A percentile compares a stretch with the other conserved stretches of the same genome.
phyloP scores from a whole-genome alignment of 1,139 yeast genomes.

The Protomyces inouyei region DNA sequence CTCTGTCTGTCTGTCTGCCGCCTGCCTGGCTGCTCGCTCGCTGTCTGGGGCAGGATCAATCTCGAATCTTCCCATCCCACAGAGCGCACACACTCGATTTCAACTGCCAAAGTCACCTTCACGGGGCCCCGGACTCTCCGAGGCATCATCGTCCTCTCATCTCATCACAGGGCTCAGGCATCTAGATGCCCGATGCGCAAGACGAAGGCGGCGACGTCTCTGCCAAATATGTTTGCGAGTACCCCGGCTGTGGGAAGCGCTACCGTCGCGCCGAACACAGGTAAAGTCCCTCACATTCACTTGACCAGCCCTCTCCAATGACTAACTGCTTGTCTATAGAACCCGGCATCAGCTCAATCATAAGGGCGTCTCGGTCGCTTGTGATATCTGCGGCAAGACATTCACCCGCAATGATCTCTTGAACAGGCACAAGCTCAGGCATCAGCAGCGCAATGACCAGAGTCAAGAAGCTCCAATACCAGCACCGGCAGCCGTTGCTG shows the following conservation, averaged over 20 bases:
- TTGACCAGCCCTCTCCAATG: too few species aligned
- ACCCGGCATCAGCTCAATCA: conserved; percentile 11
- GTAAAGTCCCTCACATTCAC: not conserved
- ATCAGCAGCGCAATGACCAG: conserved; percentile 30
- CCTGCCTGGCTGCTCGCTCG: too few species aligned
- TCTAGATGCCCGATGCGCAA: too few species aligned
- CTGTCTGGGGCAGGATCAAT: too few species aligned
- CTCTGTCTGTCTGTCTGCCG: too few species aligned
- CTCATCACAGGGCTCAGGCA: too few species aligned
- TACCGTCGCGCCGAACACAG: not conserved
- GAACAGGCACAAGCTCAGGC: conserved; percentile 37
- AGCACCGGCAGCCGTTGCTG: conserved; percentile 34
- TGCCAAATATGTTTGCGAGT: not conserved
- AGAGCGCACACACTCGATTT: too few species aligned
- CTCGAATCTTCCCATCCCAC: too few species aligned
- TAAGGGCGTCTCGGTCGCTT: not conserved
- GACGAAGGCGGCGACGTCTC: too few species aligned
- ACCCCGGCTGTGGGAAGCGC: not conserved
- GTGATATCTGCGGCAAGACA: not conserved
- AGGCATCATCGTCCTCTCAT: too few species aligned
- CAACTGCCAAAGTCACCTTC: too few species aligned
- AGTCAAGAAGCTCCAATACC: conserved; percentile 55
- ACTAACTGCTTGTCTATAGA: not conserved
- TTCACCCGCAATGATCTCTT: not conserved
- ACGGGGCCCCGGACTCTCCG: too few species aligned